Conservation (phyloP, 2,329 filamentous ascomycete species). For the Penicillium sp. region DNA sequence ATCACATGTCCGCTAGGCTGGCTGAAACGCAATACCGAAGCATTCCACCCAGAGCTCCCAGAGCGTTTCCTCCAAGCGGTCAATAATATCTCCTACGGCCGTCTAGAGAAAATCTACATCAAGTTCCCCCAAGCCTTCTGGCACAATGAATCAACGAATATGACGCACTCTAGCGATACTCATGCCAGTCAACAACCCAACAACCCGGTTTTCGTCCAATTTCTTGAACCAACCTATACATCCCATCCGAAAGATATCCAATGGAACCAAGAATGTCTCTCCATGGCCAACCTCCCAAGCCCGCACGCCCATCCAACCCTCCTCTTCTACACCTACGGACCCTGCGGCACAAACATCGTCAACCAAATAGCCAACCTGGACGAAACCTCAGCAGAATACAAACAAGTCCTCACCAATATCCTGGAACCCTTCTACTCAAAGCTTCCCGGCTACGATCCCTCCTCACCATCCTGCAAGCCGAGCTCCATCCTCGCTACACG, state of each 20-base stretch:
- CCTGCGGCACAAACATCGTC: conserved; percentile 47
- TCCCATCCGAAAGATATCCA: conserved; percentile 61
- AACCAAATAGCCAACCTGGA: conserved; percentile 33
- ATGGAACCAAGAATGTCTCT: conserved; percentile 79
- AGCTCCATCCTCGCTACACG: conserved; percentile 68
- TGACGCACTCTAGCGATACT: neutral
- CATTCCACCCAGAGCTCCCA: conserved; percentile 53
- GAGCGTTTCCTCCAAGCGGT: conserved; percentile 50
- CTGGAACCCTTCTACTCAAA: conserved; percentile 78
- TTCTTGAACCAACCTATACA: conserved; percentile 73
- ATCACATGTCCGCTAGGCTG: conserved; percentile 59
- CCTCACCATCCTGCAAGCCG: conserved; percentile 64
- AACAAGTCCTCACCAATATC: conserved; percentile 64
- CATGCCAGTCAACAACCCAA: conserved; percentile 19
- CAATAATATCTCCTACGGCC: conserved; percentile 52
- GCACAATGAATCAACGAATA: conserved; percentile 48
- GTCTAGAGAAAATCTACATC: conserved; percentile 58
- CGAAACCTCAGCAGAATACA: conserved; percentile 52
- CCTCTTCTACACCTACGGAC: conserved; percentile 69
- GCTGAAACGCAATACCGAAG: conserved; percentile 53
- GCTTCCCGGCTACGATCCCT: conserved; percentile 68
- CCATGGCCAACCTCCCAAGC: conserved; percentile 69
- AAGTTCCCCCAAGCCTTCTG: conserved; percentile 79
- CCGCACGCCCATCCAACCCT: conserved; percentile 74
- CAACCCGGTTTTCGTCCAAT: conserved; percentile 72